Evolutionary conservation across 2,329 filamentous ascomycete genomes (phyloP).

Genomic region (Nothophoma quercina): DNA sequence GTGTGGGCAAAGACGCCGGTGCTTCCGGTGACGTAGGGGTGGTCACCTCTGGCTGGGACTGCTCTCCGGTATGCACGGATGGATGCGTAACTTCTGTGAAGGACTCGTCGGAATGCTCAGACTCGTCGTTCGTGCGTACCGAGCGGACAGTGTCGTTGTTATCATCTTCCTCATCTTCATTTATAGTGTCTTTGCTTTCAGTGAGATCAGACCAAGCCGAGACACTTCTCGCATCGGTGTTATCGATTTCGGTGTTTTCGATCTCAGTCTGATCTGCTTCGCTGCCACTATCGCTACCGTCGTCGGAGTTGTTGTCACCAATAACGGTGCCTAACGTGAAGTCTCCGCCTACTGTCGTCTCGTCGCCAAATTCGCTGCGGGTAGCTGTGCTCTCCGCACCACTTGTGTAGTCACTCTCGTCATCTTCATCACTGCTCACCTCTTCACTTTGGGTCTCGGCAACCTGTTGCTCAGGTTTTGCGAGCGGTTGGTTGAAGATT

Average conservation of each 20-base stretch:
- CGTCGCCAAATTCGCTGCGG: conserved; percentile 74
- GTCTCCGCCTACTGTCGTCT: conserved; percentile 60
- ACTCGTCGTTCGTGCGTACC: conserved; percentile 38
- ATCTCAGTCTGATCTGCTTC: conserved; percentile 28
- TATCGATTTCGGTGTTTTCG: conserved; percentile 38
- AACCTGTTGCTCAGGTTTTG: conserved; percentile 55
- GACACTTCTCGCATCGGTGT: conserved; percentile 56
- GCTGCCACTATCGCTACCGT: conserved; percentile 53
- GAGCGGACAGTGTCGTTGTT: conserved; percentile 42
- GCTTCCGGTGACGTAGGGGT: conserved; percentile 58
- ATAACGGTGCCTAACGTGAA: conserved; percentile 52
- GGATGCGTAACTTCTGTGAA: conserved; percentile 44
- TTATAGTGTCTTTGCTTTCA: conserved; percentile 72
- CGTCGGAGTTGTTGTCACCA: conserved; percentile 54
- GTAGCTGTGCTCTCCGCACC: conserved; percentile 84
- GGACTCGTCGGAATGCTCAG: conserved; percentile 43
- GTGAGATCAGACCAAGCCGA: conserved; percentile 93
- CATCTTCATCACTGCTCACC: conserved; percentile 70
- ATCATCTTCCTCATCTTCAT: conserved; percentile 39
- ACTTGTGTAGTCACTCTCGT: conserved; percentile 72
- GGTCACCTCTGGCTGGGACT: conserved; percentile 50
- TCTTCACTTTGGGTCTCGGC: conserved; percentile 70
- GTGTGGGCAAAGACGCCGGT: conserved; percentile 55
- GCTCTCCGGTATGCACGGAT: conserved; percentile 37
- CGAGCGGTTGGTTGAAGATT: conserved; percentile 89